A percentile compares a stretch with the other conserved stretches of the same genome.
Evolutionary conservation across 1,284 basidiomycete genomes (phyloP).

Genomic region (Cryptococcus sp.): DNA sequence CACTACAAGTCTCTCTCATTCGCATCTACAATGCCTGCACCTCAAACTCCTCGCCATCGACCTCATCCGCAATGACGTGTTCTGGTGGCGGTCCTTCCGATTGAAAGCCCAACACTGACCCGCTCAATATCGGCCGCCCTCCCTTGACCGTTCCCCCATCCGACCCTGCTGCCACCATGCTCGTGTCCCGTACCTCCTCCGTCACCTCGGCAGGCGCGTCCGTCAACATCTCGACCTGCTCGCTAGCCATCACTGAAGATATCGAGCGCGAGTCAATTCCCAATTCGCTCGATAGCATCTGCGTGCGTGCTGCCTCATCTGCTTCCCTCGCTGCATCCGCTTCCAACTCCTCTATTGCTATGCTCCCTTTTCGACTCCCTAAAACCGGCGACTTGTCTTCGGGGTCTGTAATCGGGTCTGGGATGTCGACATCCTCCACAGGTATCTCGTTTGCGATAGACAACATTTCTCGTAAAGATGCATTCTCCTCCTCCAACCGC

Average conservation of each 20-base stretch:
- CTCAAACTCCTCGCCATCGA: conserved; percentile 7
- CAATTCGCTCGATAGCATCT: conserved; percentile 3
- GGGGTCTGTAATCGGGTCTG: neutral
- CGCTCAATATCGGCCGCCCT: conserved; percentile 1
- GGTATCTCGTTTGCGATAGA: conserved; percentile 54
- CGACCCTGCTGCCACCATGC: neutral
- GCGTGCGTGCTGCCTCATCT: conserved; percentile 10
- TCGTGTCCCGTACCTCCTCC: neutral
- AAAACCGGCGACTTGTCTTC: neutral
- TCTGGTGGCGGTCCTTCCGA: conserved; percentile 18
- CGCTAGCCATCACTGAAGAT: neutral
- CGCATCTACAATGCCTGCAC: neutral
- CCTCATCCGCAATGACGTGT: conserved; percentile 18
- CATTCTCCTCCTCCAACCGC: conserved; percentile 75
- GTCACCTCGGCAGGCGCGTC: neutral
- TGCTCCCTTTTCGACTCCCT: conserved; percentile 26
- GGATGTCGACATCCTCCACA: conserved; percentile 1
- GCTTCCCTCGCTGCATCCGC: conserved; percentile 35
- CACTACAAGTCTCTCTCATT: neutral
- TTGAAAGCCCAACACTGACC: conserved; percentile 16
- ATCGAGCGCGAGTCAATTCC: neutral
- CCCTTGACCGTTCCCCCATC: neutral
- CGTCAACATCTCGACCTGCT: neutral
- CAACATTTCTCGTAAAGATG: conserved; percentile 64
- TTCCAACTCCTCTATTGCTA: conserved; percentile 40